phyloP scores from a whole-genome alignment of 257 asterid genomes.

The Scutellaria galericulata region DNA sequence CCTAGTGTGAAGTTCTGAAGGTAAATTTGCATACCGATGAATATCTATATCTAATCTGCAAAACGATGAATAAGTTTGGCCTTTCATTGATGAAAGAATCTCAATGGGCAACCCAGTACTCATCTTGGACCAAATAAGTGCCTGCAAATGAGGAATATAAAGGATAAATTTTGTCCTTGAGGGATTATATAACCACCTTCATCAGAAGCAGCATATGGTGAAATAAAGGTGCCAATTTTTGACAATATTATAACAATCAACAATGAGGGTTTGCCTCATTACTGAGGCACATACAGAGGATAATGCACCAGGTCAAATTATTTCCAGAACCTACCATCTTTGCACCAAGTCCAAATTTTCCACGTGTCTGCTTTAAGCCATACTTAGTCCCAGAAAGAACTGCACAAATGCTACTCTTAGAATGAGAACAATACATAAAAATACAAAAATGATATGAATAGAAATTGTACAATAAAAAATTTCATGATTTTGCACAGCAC shows the following conservation, averaged over 20 bases:
- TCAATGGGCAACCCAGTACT: conserved; percentile 96
- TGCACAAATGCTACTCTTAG: conserved; percentile 49
- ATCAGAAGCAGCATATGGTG: conserved; percentile 4
- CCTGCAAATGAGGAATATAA: conserved; percentile 53
- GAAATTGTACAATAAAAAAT: background rate
- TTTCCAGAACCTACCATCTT: conserved; percentile 72
- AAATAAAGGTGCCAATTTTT: conserved; percentile 23
- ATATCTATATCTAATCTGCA: conserved; percentile 94
- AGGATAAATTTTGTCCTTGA: conserved; percentile 9
- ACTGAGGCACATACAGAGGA: background rate
- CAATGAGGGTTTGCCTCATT: background rate
- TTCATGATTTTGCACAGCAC: background rate
- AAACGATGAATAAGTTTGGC: conserved; percentile 70
- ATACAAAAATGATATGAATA: conserved; percentile 7
- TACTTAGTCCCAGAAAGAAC: conserved; percentile 95
- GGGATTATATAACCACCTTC: conserved; percentile 4
- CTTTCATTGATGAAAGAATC: conserved; percentile 80
- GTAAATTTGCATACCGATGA: conserved; percentile 50
- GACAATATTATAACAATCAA: conserved; percentile 7
- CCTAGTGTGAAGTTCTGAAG: conserved; percentile 25
- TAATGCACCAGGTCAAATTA: conserved; percentile 16
- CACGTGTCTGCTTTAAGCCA: conserved; percentile 95
- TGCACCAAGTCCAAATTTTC: conserved; percentile 93
- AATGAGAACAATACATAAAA: conserved; percentile 24
- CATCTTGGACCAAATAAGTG: conserved; percentile 96